Evolutionary conservation across 345 rosid genomes (phyloP), one percentile per base, ranked within the genome.

Genomic region (Populus simonii): DNA sequence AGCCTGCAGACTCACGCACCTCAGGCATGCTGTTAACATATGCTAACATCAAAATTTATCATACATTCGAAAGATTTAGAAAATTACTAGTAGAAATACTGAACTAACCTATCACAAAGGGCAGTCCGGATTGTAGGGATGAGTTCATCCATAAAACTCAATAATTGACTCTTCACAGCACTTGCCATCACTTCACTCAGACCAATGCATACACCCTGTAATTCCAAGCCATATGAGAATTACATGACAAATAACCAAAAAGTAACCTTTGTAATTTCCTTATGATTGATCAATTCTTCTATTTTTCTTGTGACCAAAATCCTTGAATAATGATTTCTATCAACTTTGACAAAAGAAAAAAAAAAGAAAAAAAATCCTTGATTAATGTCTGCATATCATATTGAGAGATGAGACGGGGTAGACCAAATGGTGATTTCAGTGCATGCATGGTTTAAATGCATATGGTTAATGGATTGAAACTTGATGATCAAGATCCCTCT

Each of bases 101-200:
- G 10, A 70, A 78, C 83, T 51, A 84, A 96, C 98, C 97, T 91
- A 80, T 96, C 99, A 85, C 99, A 96, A 70, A 96, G 98, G 23
- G 99, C 99, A 22, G 92, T 88, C 81, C 99, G 88, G 68, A 96
- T 93, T 16, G 99, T 90, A 73, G 97, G 94, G 78, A 96, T 96
- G 57, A 96, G 97, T 79, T 93, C 90, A 69, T 96, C 97, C 98
- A 96, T 92, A 87, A 91, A 96, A 88, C 88, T 91, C 79, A 93
- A 83, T 76, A 96, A 84, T 82, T 96, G 99, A 86, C 90, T 92
- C 87, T 82, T 92, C 67, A 94, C 97, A 83, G 99, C 99, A 89
- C 99, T 85, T 74, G 89, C 98, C 99, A 96, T 96, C 81, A 96
- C 98, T 87, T 96, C 98, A 87, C 95, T 96, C 87, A 93, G 83